phyloP scores from a whole-genome alignment of 331 rosid species.

The Quercus phellos region DNA sequence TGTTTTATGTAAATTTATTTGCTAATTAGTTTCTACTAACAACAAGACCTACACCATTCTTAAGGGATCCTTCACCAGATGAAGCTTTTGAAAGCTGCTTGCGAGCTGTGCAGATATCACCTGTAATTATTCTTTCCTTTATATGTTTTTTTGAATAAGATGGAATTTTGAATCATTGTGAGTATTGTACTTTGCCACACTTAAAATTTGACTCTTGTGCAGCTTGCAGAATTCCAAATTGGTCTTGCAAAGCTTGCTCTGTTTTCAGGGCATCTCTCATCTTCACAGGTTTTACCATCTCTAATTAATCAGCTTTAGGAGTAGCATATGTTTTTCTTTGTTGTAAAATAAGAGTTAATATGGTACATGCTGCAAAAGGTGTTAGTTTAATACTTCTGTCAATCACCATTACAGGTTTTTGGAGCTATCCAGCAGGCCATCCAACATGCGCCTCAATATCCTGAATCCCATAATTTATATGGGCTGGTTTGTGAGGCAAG shows the following conservation, averaged over 20 bases:
- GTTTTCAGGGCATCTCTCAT: slow-evolving; percentile 73
- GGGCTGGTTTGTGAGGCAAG: slow-evolving; percentile 85
- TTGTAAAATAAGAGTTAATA: neutral
- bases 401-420: slow-evolving; percentile 49
- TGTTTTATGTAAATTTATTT: slow-evolving; percentile 7
- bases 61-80: slow-evolving; percentile 53
- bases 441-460: slow-evolving; percentile 76
- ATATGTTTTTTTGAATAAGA: neutral
- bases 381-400: slow-evolving; percentile 2
- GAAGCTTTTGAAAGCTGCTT: slow-evolving; percentile 92
- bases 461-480: slow-evolving; percentile 80
- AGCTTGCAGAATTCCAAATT: slow-evolving; percentile 91
- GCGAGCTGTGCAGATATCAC: slow-evolving; percentile 79
- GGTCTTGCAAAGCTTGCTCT: slow-evolving; percentile 90
- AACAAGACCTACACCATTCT: slow-evolving; percentile 4
- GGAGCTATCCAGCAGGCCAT: slow-evolving; percentile 92
- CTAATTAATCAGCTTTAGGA: slow-evolving; percentile 13
- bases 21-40: slow-evolving; percentile 14
- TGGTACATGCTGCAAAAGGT: neutral
- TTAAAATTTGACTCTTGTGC: slow-evolving; percentile 28
- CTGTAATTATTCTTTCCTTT: slow-evolving; percentile 48
- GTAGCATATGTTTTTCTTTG: slow-evolving; percentile 16
- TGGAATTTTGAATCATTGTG: neutral
- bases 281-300: slow-evolving; percentile 63
- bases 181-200: neutral